Conservation (phyloP, 2,329 filamentous ascomycete genomes). For the Sporothrix pallida region DNA sequence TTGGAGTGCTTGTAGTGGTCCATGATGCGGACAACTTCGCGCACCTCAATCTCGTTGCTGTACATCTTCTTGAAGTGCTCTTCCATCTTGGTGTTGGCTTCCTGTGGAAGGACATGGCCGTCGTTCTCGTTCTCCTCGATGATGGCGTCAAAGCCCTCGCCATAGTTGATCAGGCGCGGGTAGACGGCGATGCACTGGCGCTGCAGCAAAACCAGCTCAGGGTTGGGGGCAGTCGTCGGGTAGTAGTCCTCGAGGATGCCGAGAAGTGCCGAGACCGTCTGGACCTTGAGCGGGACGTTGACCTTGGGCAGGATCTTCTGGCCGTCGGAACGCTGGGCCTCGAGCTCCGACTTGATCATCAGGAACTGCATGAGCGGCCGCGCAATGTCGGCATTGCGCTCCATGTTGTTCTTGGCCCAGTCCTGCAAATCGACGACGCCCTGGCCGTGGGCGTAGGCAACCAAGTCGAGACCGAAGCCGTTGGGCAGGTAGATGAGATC, state of each 20-base stretch:
- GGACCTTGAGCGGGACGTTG: slow-evolving; percentile 79
- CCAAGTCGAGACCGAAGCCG: slow-evolving; percentile 85
- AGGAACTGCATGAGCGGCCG: slow-evolving; percentile 79
- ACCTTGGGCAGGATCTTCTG: slow-evolving; percentile 57
- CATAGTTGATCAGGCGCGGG: slow-evolving; percentile 93
- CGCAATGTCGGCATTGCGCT: slow-evolving; percentile 70
- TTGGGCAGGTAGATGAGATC: slow-evolving; percentile 78
- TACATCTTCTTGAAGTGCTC: slow-evolving; percentile 99
- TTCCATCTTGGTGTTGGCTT: slow-evolving; percentile 91
- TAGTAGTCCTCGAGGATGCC: slow-evolving; percentile 76
- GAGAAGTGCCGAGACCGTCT: slow-evolving; percentile 81
- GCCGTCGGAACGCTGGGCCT: slow-evolving; percentile 68
- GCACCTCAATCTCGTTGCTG: slow-evolving; percentile 83
- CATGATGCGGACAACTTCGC: slow-evolving; percentile 82
- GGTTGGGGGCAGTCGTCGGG: slow-evolving; percentile 59
- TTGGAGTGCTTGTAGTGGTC: slow-evolving; percentile 87
- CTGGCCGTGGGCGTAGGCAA: slow-evolving; percentile 81
- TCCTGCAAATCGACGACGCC: slow-evolving; percentile 78
- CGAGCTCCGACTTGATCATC: slow-evolving; percentile 81
- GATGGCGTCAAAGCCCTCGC: slow-evolving; percentile 87
- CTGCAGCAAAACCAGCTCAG: slow-evolving; percentile 80
- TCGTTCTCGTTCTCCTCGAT: slow-evolving; percentile 83
- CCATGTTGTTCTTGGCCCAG: slow-evolving; percentile 76
- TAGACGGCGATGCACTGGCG: slow-evolving; percentile 90
- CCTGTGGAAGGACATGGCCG: slow-evolving; percentile 78